These are phyloP conservation scores for Medicago lupulina DNA, from an alignment of 306 rosid species.

Conservation along the genomic window DNA sequence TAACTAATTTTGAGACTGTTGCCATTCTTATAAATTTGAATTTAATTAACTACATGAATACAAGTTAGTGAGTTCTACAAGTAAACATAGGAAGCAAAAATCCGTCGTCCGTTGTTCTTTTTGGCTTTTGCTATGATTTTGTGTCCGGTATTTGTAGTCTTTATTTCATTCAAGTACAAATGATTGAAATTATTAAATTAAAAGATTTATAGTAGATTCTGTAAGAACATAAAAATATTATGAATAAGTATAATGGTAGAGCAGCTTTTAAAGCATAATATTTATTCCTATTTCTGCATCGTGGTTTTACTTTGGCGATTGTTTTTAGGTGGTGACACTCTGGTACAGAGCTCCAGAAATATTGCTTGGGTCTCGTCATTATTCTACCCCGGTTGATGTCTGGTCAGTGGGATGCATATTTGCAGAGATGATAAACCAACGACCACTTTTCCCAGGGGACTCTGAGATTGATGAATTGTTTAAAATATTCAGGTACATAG, in stretches of 20 bases:
- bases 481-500: constrained; percentile 87
- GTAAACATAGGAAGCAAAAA: constrained; percentile 10
- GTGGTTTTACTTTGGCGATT: constrained; percentile 33
- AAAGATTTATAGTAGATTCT: neutral
- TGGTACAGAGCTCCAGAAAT: constrained; percentile 99
- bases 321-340: constrained; percentile 87
- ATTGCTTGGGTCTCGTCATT: constrained; percentile 96
- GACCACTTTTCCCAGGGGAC: constrained; percentile 94
- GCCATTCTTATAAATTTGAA: neutral
- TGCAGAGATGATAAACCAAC: constrained; percentile 96
- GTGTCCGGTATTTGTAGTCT: constrained; percentile 8
- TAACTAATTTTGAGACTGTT: constrained; percentile 28
- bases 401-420: constrained; percentile 99
- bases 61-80: constrained; percentile 14
- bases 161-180: constrained; percentile 8
- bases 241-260: neutral
- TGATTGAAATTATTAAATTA: neutral
- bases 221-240: neutral
- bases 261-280: neutral
- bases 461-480: constrained; percentile 97
- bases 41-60: constrained; percentile 19
- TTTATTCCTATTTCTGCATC: constrained; percentile 24
- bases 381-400: constrained; percentile 96
- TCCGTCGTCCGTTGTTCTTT: constrained; percentile 42
- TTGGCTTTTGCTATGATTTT: constrained; percentile 21